phyloP scores from a whole-genome alignment of 2,329 filamentous ascomycete genomes.

The Paradendryphiella salina region DNA sequence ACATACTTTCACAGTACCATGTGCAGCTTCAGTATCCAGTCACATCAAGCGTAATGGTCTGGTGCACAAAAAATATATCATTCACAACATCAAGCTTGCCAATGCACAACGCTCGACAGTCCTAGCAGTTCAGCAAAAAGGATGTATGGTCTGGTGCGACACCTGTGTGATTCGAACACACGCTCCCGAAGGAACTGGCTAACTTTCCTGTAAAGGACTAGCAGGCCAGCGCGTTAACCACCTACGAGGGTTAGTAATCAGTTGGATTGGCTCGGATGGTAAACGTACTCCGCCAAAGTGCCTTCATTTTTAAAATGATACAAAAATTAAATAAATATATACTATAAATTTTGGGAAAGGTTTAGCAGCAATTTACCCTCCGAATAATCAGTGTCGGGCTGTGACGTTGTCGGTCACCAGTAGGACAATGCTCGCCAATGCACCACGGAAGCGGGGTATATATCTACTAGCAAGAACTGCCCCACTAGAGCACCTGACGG shows the following conservation, averaged over 20 bases:
- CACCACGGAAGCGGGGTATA: not conserved
- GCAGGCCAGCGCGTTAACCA: conserved; percentile 36
- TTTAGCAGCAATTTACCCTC: not conserved
- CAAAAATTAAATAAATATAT: not conserved
- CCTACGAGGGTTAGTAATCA: too few species aligned
- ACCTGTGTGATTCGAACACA: conserved; percentile 38
- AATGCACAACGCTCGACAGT: too few species aligned
- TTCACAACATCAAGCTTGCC: too few species aligned
- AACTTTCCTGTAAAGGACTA: conserved; percentile 21
- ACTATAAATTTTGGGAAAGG: too few species aligned
- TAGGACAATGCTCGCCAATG: too few species aligned
- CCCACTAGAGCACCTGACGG: not conserved
- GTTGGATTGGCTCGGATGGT: too few species aligned
- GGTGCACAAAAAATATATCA: too few species aligned
- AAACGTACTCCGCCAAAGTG: conserved; percentile 23
- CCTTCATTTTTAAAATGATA: not conserved
- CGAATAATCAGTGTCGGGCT: not conserved
- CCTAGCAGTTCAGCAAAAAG: not conserved
- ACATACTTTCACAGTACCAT: too few species aligned
- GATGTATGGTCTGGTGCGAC: conserved; percentile 15
- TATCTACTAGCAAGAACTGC: not conserved
- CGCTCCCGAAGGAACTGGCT: conserved; percentile 38
- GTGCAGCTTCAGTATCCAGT: too few species aligned
- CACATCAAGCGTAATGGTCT: too few species aligned
- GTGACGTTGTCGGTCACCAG: too few species aligned